Base-by-base conservation (phyloP, 257 asterid species). In the Verbascum thapsus region DNA sequence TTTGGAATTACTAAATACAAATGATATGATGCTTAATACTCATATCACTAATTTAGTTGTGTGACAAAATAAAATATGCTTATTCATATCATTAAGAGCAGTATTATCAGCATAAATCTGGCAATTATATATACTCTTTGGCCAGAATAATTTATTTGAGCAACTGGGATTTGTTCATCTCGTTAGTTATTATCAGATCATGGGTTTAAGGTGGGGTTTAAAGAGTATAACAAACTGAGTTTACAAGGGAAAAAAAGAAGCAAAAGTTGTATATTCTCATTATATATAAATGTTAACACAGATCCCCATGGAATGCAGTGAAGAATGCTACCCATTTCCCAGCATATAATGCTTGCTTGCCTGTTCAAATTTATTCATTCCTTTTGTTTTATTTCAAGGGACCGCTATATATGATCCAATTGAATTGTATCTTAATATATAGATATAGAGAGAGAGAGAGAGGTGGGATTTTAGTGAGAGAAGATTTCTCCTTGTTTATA, bases 271-370 rank as follows among this genome's bases (percentile, higher is more conserved):
- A n/a, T n/a, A 13, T 8, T 2, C 12, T n/a, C n/a, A n/a, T n/a
- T n/a, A 12, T 26, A 61, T 30, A 38, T 30, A 70, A 45, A 57
- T 75, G 30, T 40, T 53, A 72, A 83, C 97, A 81, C 96, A 80
- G 95, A 90, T 87, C 94, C 97, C 97, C 51, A 87, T 76, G 78
- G 73, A 72, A n/a, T n/a, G n/a, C n/a, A n/a, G n/a, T n/a, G n/a
- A n/a, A 42, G 81, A 71, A 67, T 80, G 78, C 81, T 61, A 74
- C 87, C 83, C 69, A 74, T 41, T 74, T 67, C 78, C 82, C 91
- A 83, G 85, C 96, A 87, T 72, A 41, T 47, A 58, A 83, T 75
- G 64, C 63, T 81, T 72, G 82, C 78, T 26, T 26, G 32, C 32
- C 5, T 65, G 80, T 72, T 80, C 64, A 81, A n/a, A n/a, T n/a